These are phyloP conservation scores for Salvia rosmarinus DNA, from an alignment of 257 asterid genomes.

Conservation along the genomic window DNA sequence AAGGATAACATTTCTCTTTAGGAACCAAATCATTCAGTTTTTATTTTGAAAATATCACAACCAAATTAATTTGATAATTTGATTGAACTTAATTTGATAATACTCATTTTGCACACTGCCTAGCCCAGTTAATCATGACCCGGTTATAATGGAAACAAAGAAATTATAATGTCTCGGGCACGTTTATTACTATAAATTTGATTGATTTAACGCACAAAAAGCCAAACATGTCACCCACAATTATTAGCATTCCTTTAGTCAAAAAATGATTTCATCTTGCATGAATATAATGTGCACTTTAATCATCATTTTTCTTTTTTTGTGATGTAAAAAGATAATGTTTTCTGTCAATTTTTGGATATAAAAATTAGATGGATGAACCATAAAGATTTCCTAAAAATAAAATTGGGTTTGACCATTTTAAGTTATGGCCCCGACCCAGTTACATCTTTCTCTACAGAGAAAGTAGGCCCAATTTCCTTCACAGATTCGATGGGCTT, in stretches of 20 bases:
- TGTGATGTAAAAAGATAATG: neutral
- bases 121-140: neutral
- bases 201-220: constrained; percentile 7
- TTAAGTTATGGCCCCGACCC: neutral
- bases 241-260: constrained; percentile 13
- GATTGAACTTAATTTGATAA: neutral
- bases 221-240: constrained; percentile 4
- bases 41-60: no score
- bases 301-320: neutral
- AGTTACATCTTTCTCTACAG: neutral
- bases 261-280: constrained; percentile 16
- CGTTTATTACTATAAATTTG: neutral
- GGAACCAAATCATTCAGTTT: no score
- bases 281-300: constrained; percentile 4
- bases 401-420: no score
- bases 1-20: neutral
- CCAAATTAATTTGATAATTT: neutral
- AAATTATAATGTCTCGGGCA: constrained; percentile 25
- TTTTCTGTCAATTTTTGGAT: neutral
- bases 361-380: neutral
- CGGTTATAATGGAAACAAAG: neutral
- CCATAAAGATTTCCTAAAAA: no score
- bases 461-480: neutral
- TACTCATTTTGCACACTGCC: neutral
- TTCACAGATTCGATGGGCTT: neutral